Base-by-base conservation (phyloP, 139 green algal genomes). In the Haematococcus lacustris region DNA sequence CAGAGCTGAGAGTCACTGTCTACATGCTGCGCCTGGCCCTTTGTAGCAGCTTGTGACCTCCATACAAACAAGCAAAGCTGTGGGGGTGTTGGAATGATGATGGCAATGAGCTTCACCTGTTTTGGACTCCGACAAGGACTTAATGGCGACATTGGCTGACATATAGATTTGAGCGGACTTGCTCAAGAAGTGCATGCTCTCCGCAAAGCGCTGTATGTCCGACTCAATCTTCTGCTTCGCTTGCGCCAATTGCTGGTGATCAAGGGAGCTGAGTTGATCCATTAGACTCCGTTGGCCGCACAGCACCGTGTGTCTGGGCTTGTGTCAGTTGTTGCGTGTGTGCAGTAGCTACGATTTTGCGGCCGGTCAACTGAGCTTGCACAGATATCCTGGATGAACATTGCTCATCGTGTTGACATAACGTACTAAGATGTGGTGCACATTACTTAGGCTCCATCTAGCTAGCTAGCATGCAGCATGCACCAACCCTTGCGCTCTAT, bases 101-200 rank as follows among this genome's bases (percentile, higher is more conserved):
- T 28, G 21, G 30, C 21, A 39, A 66, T 13, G 30, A 6, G 30
- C 4, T 5, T 50, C 63, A 69, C 63, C 63, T 30, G 50, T 37
- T 51, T 69, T 69, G n/a, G 63, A 50, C 35, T 69, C 35, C 2
- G 35, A 21, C 2, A 69, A 37, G 17, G 50, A 2, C 63, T 69
- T 50, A 2, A 69, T 51, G 34, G 63, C 63, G 3, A 32, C 37
- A n/a, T 51, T 51, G 34, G 63, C 63, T 51, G 50, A 37, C 35
- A 34, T 32, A 37, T 69, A 69, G 35, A 69, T 51, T 51, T 69
- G 63, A 37, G 63, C 63, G 25, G 30, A 47, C 38, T 69, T 69
- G 30, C 51, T 39, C 7, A 69, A 69, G 63, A 69, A 69, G 38
- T 2, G 4, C 63, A 69, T 33, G 21, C 30, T 47, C 63, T 69